Conservation (phyloP, 163 green algal species). For the Prototheca wickerhamii region DNA sequence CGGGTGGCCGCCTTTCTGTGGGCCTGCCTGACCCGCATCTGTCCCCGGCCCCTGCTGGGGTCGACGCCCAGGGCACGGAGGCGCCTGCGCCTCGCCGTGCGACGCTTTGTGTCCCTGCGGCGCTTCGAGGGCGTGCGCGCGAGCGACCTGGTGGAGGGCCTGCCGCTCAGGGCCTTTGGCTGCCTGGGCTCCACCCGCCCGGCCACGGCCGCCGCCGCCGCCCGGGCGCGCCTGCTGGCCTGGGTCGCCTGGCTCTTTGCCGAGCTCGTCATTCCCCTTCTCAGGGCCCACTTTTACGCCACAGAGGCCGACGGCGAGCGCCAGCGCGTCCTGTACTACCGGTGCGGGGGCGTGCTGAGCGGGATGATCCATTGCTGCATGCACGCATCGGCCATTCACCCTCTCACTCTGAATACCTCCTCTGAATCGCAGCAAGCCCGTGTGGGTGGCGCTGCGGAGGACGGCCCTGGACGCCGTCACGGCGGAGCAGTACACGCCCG, state of each 20-base stretch:
- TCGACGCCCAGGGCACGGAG: constrained; percentile 21
- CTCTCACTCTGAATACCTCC: background rate
- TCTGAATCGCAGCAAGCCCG: constrained; percentile 52
- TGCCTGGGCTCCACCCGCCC: constrained; percentile 30
- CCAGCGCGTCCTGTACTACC: constrained; percentile 78
- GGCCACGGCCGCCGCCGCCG: constrained; percentile 6
- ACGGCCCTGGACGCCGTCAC: constrained; percentile 12
- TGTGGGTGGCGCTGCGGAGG: constrained; percentile 51
- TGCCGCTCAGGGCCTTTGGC: constrained; percentile 32
- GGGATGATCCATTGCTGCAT: too few relatives aligned
- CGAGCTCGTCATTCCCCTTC: constrained; percentile 65
- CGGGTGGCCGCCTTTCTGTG: constrained; percentile 57
- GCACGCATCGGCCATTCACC: too few relatives aligned
- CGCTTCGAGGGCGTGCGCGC: constrained; percentile 58
- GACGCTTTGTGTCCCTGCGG: constrained; percentile 46
- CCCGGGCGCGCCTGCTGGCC: constrained; percentile 26
- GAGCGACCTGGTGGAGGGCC: constrained; percentile 39
- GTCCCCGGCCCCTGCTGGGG: constrained; percentile 53
- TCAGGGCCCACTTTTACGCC: constrained; percentile 80
- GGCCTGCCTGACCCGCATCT: constrained; percentile 40
- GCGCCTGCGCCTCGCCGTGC: constrained; percentile 31
- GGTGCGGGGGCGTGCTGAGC: constrained; percentile 27
- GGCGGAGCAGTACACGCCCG: constrained; percentile 16
- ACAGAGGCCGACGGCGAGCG: constrained; percentile 77
- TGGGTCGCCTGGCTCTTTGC: constrained; percentile 32